Evolutionary conservation across 192 early-diverging fungal species (phyloP).

Genomic region (Coemansia sp.): DNA sequence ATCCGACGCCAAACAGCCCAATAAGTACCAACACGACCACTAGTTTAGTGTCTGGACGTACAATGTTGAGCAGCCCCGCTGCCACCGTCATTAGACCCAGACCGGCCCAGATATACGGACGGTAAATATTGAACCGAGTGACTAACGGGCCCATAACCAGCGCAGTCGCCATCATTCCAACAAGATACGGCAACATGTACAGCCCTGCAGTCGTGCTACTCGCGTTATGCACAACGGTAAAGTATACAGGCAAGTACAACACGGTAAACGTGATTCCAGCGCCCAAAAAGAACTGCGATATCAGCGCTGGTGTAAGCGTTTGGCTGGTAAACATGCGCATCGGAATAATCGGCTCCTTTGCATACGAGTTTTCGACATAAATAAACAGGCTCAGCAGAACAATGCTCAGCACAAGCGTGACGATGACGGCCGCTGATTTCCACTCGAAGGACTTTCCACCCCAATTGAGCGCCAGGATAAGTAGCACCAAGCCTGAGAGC

Average conservation of each 20-base stretch:
- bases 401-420: constrained; percentile 46
- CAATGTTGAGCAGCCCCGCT: constrained; percentile 26
- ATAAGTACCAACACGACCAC: constrained; percentile 18
- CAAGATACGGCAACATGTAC: constrained; percentile 31
- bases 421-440: constrained; percentile 58
- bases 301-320: constrained; percentile 12
- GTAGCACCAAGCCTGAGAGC: constrained; percentile 55
- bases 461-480: constrained; percentile 72
- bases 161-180: constrained; percentile 25
- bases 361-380: constrained; percentile 59
- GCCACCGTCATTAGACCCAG: constrained; percentile 20
- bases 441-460: constrained; percentile 72
- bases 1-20: constrained; percentile 29
- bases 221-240: constrained; percentile 22
- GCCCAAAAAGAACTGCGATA: constrained; percentile 32
- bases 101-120: constrained; percentile 37
- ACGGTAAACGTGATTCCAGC: constrained; percentile 29
- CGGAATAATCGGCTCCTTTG: constrained; percentile 73
- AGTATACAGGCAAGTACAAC: constrained; percentile 36
- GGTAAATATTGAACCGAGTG: constrained; percentile 23
- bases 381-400: constrained; percentile 57
- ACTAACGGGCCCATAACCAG: constrained; percentile 26
- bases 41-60: constrained; percentile 18
- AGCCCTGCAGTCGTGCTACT: constrained; percentile 24
- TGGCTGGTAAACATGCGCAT: constrained; percentile 39